Base-by-base conservation (phyloP, 345 rosid species). In the Populus pruinosa region DNA sequence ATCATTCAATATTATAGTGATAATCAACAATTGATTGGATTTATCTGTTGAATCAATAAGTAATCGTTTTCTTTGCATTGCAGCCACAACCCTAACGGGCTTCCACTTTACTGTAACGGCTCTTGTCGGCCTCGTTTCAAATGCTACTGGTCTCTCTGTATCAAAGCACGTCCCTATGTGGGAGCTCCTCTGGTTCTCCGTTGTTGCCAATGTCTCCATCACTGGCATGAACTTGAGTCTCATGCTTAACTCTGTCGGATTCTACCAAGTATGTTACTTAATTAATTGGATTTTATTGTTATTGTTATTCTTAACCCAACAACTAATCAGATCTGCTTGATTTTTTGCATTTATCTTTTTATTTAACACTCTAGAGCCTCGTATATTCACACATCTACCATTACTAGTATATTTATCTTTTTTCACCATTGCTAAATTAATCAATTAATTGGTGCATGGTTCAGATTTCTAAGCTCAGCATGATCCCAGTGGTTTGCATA, bases 121-220 rank as follows among this genome's bases (percentile, higher is more conserved):
- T 6, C 67, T 93, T 76, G 94, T 93, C 5, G 99, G 99, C 59
- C 70, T 93, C 75, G 93, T 90, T 35, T 95, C 97, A 1, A 95
- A 95, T 84, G 99, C 98, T 0, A 86, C 97, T 20, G 96, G 98
- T 5, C 75, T 90, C n/a, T 91, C 98, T 0, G 82, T 89, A 21
- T 86, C 94, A 0, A 94, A 90, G 95, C 85, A 88, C 47, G 87
- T 94, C 53, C 98, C 98, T 35, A 59, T 94, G 64, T 94, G 98
- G 98, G 98, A 94, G 90, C 97, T 94, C 78, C 86, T 94, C 14
- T 94, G 98, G 98, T 94, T 94, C 87, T 91, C 98, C 0, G 44
- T 91, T 6, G 89, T 94, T 16, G 98, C 98, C 69, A 94, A 94
- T 61, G 83, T 77, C 75, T 94, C 98, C 29, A 94, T 94, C 33